Evolutionary conservation across 2,329 filamentous ascomycete species (phyloP), one percentile per base, ranked within the genome.

Genomic region (Chaetoscypha palmicola): DNA sequence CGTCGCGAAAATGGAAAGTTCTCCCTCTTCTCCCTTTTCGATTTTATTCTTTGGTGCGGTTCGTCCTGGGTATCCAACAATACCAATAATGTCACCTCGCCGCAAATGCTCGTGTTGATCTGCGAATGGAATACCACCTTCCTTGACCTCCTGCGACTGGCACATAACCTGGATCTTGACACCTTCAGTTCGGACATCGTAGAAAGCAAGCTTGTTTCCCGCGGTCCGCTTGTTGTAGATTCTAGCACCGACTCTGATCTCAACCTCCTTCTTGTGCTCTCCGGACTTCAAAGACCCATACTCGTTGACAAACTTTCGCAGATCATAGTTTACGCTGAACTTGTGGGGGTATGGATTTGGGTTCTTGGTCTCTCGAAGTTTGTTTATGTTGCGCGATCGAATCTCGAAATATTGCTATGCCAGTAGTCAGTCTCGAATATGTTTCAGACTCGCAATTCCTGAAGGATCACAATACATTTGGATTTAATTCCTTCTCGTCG

Each of bases 341-440:
- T 81, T 83, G 82, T 98, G 91, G 5, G 92, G 92, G 68, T 96
- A 95, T 11, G 86, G 86, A 62, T 91, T 85, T 31, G 86, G 85
- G 47, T 80, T 70, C 70, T 84, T 81, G 61, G 77, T 79, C 61
- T 82, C 71, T 59, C 83, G 77, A 52, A 91, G 76, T 59, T 83
- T 83, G 66, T 85, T 83, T 71, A 95, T 81, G 55, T 76, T 77
- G 56, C 86, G 79, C 60, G 84, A 94, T 51, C 92, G 86, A 63
- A 97, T 94, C 71, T 98, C 92, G 64, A 95, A 96, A 73, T 97
- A 98, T 82, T 86, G 82, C 79, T 84, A 41, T 41, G 47, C 48
- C 49, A 43, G 45, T 45, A 46, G 45, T 60, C 28, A 53, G 48
- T 45, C 12, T 32, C 39, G 26, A 20, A 38, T 43, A n/a, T 17